Evolutionary conservation across 495 filamentous ascomycete species (phyloP).

Genomic region (Penicillium angulare): DNA sequence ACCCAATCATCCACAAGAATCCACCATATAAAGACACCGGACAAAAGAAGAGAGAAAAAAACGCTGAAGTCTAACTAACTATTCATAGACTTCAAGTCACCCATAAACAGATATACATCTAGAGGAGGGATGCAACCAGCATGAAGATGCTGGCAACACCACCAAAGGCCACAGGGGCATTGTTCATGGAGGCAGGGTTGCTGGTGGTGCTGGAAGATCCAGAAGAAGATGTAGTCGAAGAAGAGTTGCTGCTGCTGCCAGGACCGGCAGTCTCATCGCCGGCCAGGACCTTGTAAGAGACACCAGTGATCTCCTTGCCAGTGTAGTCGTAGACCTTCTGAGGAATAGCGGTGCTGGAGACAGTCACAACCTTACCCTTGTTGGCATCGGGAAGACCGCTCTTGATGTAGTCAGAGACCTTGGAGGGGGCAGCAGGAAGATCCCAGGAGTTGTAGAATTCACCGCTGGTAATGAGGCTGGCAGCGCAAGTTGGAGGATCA

Average conservation of each 20-base stretch:
- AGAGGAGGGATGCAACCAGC: conserved; percentile 26
- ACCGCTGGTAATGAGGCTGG: conserved; percentile 54
- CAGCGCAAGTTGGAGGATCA: conserved; percentile 22
- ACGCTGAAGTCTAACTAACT: neutral
- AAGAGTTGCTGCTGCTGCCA: conserved; percentile 28
- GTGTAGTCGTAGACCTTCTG: conserved; percentile 54
- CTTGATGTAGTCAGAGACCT: conserved; percentile 51
- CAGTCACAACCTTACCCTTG: conserved; percentile 56
- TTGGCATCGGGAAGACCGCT: conserved; percentile 53
- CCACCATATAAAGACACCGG: neutral
- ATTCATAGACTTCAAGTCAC: too few species aligned
- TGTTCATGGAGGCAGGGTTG: conserved; percentile 27
- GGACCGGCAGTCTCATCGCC: conserved; percentile 57
- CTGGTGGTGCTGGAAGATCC: conserved; percentile 32
- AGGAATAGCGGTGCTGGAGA: conserved; percentile 50
- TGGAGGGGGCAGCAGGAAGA: conserved; percentile 56
- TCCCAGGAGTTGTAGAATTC: conserved; percentile 74
- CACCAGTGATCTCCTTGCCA: conserved; percentile 49
- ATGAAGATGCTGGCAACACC: conserved; percentile 27
- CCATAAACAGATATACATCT: too few species aligned
- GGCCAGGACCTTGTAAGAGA: conserved; percentile 53
- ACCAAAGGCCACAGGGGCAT: conserved; percentile 20
- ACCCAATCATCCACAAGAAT: conserved; percentile 4
- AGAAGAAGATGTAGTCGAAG: conserved; percentile 20
- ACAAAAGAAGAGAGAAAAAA: neutral